A percentile compares a stretch with the other conserved stretches of the same genome.
Conservation (phyloP, 257 asterid genomes). For the Solanum lignicaule region DNA sequence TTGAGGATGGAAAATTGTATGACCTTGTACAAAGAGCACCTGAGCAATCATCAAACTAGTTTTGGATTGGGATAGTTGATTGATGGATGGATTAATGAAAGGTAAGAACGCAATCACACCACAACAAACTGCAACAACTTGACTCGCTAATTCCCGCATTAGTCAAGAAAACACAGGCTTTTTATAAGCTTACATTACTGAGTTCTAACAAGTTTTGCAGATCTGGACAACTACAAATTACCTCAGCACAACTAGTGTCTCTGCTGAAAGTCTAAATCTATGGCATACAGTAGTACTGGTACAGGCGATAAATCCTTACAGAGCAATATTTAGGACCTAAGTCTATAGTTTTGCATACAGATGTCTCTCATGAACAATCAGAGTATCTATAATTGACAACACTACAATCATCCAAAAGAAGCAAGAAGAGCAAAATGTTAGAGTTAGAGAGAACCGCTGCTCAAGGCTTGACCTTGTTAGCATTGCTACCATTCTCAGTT, state of each 20-base stretch:
- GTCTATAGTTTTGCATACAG: conserved; percentile 16
- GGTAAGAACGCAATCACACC: not conserved
- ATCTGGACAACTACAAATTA: conserved; percentile 8
- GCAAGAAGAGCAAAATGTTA: conserved; percentile 3
- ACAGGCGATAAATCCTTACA: conserved; percentile 10
- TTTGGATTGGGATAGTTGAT: not conserved
- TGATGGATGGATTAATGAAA: not conserved
- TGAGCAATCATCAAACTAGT: not conserved
- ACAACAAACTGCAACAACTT: not conserved
- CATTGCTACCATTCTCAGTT: conserved; percentile 14
- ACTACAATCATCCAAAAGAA: conserved; percentile 3
- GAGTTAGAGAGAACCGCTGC: not conserved
- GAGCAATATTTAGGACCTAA: conserved; percentile 5
- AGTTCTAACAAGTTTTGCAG: conserved; percentile 4
- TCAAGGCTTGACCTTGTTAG: conserved; percentile 13
- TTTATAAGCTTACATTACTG: not conserved
- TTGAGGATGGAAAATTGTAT: not conserved
- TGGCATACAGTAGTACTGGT: conserved; percentile 1
- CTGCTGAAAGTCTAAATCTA: conserved; percentile 9
- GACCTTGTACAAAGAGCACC: not conserved
- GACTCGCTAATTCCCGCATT: not conserved
- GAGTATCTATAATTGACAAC: conserved; percentile 6
- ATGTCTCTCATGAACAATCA: conserved; percentile 16
- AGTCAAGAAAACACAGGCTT: not conserved
- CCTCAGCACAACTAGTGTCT: not conserved